Evolutionary conservation across 495 filamentous ascomycete species (phyloP).

Genomic region (Patellaria atrata): DNA sequence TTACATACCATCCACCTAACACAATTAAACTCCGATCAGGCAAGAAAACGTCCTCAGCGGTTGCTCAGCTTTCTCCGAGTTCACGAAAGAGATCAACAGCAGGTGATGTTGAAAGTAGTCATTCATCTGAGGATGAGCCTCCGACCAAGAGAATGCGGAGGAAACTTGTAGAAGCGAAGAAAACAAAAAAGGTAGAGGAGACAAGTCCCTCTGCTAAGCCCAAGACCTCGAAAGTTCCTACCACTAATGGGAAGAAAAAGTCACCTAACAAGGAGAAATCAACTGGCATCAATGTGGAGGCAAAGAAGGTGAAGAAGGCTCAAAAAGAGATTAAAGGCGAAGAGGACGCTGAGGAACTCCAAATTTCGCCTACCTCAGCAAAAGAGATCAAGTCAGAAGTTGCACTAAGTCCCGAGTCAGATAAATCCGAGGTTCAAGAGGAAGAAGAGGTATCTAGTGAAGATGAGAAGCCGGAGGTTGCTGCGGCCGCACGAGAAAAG

Average conservation of each 20-base stretch:
- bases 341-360: not conserved
- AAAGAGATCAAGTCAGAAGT: slow-evolving; percentile 7
- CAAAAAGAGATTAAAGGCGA: not conserved
- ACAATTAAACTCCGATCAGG: slow-evolving; percentile 1
- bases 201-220: no score
- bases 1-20: not conserved
- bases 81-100: no score
- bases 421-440: slow-evolving; percentile 7
- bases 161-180: slow-evolving; percentile 7
- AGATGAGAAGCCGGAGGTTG: slow-evolving; percentile 60
- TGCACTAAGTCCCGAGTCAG: not conserved
- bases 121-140: slow-evolving; percentile 17
- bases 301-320: slow-evolving; percentile 3
- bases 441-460: slow-evolving; percentile 28
- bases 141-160: slow-evolving; percentile 14
- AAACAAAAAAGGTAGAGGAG: no score
- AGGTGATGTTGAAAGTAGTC: slow-evolving; percentile 9
- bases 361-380: slow-evolving; percentile 2
- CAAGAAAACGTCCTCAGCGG: no score
- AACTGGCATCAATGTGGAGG: not conserved
- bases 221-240: no score
- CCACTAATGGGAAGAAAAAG: no score
- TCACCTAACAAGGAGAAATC: not conserved
- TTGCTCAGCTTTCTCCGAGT: no score
- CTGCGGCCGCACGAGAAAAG: slow-evolving; percentile 64